These are phyloP conservation scores for Aureobasidium sp. DNA, from an alignment of 2,329 filamentous ascomycete species.

Conservation along the genomic window DNA sequence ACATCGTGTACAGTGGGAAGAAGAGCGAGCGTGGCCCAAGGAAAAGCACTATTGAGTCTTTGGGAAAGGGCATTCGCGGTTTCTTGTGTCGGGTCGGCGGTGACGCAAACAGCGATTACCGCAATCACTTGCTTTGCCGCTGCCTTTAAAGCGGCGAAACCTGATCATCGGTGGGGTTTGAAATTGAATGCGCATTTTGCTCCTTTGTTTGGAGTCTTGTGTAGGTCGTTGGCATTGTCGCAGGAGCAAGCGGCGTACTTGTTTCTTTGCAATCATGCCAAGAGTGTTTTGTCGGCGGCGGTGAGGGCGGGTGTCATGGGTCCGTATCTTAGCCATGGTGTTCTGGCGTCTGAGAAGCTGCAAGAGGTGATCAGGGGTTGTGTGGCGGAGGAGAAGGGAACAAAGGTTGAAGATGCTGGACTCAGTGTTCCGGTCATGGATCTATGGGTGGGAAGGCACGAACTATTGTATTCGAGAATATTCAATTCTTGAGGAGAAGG, in stretches of 20 bases:
- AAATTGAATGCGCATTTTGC: slow-evolving; percentile 53
- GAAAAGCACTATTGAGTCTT: slow-evolving; percentile 62
- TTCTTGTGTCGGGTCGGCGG: not conserved
- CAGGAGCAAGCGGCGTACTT: slow-evolving; percentile 61
- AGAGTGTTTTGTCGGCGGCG: slow-evolving; percentile 66
- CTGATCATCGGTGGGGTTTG: not conserved
- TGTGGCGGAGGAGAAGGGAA: slow-evolving; percentile 53
- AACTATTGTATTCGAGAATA: slow-evolving; percentile 75
- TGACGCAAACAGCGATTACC: not conserved
- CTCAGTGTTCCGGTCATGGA: slow-evolving; percentile 72
- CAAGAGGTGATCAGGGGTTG: slow-evolving; percentile 50
- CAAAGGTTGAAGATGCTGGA: slow-evolving; percentile 55
- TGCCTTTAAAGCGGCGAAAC: not conserved
- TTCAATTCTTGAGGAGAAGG: slow-evolving; percentile 61
- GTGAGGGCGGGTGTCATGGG: slow-evolving; percentile 71
- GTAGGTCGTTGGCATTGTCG: slow-evolving; percentile 52
- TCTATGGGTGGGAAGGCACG: slow-evolving; percentile 74
- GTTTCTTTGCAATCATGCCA: slow-evolving; percentile 68
- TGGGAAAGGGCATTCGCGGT: slow-evolving; percentile 50
- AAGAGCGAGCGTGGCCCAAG: slow-evolving; percentile 67
- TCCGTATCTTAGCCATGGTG: slow-evolving; percentile 68
- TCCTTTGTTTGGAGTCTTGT: slow-evolving; percentile 62
- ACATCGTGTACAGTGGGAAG: slow-evolving; percentile 72
- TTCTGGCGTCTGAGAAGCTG: slow-evolving; percentile 56
- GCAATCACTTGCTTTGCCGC: not conserved